Base-by-base conservation (phyloP, 345 rosid species). In the Eucalyptus polyanthemos region DNA sequence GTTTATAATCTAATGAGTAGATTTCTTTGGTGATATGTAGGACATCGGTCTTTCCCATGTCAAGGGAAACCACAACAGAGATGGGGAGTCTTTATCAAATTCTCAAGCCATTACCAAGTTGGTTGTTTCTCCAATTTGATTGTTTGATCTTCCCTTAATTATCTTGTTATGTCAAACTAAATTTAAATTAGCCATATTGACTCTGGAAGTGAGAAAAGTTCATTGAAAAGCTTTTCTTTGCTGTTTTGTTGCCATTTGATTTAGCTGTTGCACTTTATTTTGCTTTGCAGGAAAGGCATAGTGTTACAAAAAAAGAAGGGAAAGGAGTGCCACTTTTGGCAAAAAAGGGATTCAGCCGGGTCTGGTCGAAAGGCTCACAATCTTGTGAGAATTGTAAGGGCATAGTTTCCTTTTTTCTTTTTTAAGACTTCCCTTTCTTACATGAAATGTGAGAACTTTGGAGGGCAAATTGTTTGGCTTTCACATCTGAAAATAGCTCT, bases 331-430 rank as follows among this genome's bases (percentile, higher is more conserved):
- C 98, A 94, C 89, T 91, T 95, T 92, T 97, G 98, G 98, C 94
- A 94, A 95, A 97, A 92, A 91, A 95, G 93, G 89, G 98, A 97
- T 80, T 93, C 99, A 45, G 92, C 97, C 91, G 95, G 97, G 14
- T 95, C 98, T 58, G 98, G 99, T 22, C 92, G 91, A 80, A 97
- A 97, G 92, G 99, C 98, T 45, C 91, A 92, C 53, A 93, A 91
- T 92, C 96, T 97, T 90, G 92, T 96, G 45, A 92, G 95, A 91
- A 93, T 93, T 91, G 99, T 97, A 89, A 90, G 96, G 90, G 40
- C 67, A 50, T 27, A 5, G 51, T 76, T 25, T 53, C 14, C 2
- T 85, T 49, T 44, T 34, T 31, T 15, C 16, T 31, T 31, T 69
- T 19, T 11, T 21, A 37, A 72, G 27, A 37, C 83, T 76, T 76